Base-by-base conservation (phyloP, 495 filamentous ascomycete species). In the Hypoxylon intermedium region DNA sequence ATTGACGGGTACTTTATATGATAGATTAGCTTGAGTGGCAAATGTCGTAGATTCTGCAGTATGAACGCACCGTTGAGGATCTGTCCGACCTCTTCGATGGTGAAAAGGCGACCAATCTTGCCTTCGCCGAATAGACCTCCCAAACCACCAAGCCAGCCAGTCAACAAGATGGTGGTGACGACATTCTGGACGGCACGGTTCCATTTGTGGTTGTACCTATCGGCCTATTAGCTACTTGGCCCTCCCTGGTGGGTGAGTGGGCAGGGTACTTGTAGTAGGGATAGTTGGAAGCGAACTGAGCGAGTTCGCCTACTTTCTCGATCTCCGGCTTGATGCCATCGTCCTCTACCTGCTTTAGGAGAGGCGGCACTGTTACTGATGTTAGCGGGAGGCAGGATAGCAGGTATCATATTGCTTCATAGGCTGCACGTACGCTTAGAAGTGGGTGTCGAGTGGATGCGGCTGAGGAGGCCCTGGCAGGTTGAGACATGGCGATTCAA, bases 241-340 rank as follows among this genome's bases (percentile, higher is more conserved):
- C 37, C 34, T 20, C n/a, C 20, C 30, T 16, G 13, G 19, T 19
- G 44, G 6, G 21, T n/a, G 1, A 12, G 21, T 19, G 2, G 26
- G 18, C 5, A 42, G 23, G 11, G n/a, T 67, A 88, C 78, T 96
- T 97, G 85, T 97, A 98, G 76, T 97, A 98, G 0, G 94, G 93
- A 67, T 93, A 86, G 63, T 88, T 77, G 33, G 92, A 91, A 5
- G 92, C 89, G 44, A 90, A 83, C 37, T 75, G 72, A 40, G 85
- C 82, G 41, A 98, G 83, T 49, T 83, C 82, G 16, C 67, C 57
- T 19, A 92, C 76, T 20, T 75, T 80, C 12, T 79, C 72, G 28
- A 84, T 72, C 65, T 88, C 80, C 19, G 83, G 73, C 50, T 75
- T 69, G 73, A 92, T 85, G 53, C 68, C 66, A 15, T 78, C 76